Conservation (phyloP, 495 filamentous ascomycete species). For the Pseudomonodictys pantanalensis region DNA sequence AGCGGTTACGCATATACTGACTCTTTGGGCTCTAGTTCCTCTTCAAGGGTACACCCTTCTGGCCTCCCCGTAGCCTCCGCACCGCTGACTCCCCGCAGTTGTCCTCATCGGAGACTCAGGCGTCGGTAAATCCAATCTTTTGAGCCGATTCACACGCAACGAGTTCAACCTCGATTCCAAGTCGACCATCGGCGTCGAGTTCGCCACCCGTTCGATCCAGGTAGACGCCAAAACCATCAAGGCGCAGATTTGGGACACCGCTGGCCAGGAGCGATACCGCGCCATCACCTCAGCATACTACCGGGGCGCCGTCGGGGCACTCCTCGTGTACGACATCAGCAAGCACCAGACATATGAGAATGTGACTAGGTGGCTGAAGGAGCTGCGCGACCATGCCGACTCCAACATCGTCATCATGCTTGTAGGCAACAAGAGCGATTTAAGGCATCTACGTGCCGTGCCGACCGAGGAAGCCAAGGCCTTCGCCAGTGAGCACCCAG, state of each 20-base stretch:
- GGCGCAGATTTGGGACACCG: slow-evolving; percentile 99
- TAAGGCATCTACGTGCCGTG: slow-evolving; percentile 94
- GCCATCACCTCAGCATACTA: slow-evolving; percentile 99
- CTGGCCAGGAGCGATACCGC: slow-evolving; percentile 97
- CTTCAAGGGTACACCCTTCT: slow-evolving; percentile 78
- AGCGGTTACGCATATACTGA: slow-evolving; percentile 26
- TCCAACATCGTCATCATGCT: slow-evolving; percentile 99
- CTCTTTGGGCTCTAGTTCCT: slow-evolving; percentile 68
- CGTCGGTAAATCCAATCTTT: slow-evolving; percentile 99
- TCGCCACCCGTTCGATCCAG: slow-evolving; percentile 97
- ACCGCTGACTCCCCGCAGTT: slow-evolving; percentile 54
- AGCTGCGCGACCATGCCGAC: slow-evolving; percentile 96
- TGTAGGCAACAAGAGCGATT: slow-evolving; percentile 99
- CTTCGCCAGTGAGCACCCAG: slow-evolving; percentile 79
- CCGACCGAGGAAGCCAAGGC: slow-evolving; percentile 97
- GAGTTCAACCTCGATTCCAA: slow-evolving; percentile 99
- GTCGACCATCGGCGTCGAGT: slow-evolving; percentile 99
- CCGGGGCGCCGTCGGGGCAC: slow-evolving; percentile 91
- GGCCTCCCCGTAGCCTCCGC: slow-evolving; percentile 27
- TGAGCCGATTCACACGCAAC: slow-evolving; percentile 99
- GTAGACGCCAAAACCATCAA: slow-evolving; percentile 99
- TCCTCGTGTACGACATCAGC: slow-evolving; percentile 99
- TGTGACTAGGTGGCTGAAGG: slow-evolving; percentile 98
- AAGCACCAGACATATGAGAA: slow-evolving; percentile 99
- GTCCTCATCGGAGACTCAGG: slow-evolving; percentile 98